Evolutionary conservation across 108 stramenopile genomes (phyloP), one percentile per base, ranked within the genome.

Genomic region (Aurantiochytrium sp.): DNA sequence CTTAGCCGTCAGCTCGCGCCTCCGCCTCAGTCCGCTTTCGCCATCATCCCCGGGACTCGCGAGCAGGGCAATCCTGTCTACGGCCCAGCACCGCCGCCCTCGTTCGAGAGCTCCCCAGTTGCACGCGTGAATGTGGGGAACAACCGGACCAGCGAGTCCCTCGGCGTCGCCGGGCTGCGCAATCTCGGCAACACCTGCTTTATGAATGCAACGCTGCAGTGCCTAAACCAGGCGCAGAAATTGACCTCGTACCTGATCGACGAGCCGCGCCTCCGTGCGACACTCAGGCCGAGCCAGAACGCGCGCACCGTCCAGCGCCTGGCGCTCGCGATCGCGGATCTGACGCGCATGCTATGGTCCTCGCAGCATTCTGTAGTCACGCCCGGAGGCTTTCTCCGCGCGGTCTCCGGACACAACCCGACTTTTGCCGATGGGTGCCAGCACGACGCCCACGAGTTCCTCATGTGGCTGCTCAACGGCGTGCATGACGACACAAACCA

Each of bases 141-240:
- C 30, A 24, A 81, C 27, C 39, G 39, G 15, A 12, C 42, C 12
- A 81, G 73, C 73, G 24, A 6, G 53, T 54, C 31, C 37, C 42
- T 54, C 5, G 98, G 98, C 27, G 92, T 93, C 4, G 97, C 97
- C 3, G 99, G 99, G 0, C 92, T 99, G 86, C 91, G 92, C 32
- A 99, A 99, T 90, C 92, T 99, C 15, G 99, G 97, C 32, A 99
- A 99, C 89, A 99, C 98, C 4, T 98, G 98, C 87, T 98, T 97
- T 90, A 94, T 98, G 91, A 99, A 99, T 89, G 94, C 94, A 27
- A 96, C 95, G 50, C 88, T 98, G 41, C 98, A 99, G 91, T 98
- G 98, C 87, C 86, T 99, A 4, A 92, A 91, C 85, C 93, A 97
- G 55, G 95, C 96, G 52, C 92, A 91, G 59, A 92, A 94, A 22